A percentile compares a stretch with the other conserved stretches of the same genome.
Conservation (phyloP, 2,329 filamentous ascomycete species). For the Aspergillus ochraceus region DNA sequence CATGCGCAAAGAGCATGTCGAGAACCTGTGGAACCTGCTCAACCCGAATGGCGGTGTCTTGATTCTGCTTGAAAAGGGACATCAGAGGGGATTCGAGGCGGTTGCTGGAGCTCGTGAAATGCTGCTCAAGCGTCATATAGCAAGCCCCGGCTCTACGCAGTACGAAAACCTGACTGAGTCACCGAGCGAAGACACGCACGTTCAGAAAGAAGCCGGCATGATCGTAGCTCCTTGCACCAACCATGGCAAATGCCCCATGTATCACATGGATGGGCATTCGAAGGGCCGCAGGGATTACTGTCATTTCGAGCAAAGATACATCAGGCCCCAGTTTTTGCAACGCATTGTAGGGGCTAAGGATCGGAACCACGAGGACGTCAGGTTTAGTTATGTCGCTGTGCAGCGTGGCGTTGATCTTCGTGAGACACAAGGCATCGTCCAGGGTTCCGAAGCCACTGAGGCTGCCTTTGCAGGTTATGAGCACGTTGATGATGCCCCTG, state of each 20-base stretch:
- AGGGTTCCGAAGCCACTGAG: constrained; percentile 60
- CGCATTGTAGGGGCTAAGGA: constrained; percentile 65
- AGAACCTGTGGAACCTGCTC: constrained; percentile 87
- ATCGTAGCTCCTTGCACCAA: constrained; percentile 76
- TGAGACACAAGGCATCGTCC: constrained; percentile 38
- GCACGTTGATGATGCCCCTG: constrained; percentile 35
- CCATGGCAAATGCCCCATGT: constrained; percentile 87
- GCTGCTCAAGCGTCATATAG: constrained; percentile 72
- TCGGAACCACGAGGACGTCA: constrained; percentile 83
- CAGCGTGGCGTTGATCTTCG: constrained; percentile 71
- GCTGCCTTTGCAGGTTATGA: constrained; percentile 74
- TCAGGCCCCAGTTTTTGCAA: constrained; percentile 79
- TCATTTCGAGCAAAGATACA: constrained; percentile 85
- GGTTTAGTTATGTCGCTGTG: constrained; percentile 86
- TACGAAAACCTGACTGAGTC: constrained; percentile 41
- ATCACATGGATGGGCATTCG: constrained; percentile 67
- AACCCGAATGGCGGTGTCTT: constrained; percentile 83
- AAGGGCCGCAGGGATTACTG: constrained; percentile 84
- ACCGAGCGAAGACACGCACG: constrained; percentile 21
- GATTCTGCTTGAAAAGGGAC: constrained; percentile 85
- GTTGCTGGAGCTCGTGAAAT: constrained; percentile 81
- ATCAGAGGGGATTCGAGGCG: constrained; percentile 88
- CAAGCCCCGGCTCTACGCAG: constrained; percentile 54
- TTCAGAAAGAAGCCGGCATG: constrained; percentile 60
- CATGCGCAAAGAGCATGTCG: constrained; percentile 73